phyloP scores from a whole-genome alignment of 1,284 basidiomycete species.

The Malassezia sp. region DNA sequence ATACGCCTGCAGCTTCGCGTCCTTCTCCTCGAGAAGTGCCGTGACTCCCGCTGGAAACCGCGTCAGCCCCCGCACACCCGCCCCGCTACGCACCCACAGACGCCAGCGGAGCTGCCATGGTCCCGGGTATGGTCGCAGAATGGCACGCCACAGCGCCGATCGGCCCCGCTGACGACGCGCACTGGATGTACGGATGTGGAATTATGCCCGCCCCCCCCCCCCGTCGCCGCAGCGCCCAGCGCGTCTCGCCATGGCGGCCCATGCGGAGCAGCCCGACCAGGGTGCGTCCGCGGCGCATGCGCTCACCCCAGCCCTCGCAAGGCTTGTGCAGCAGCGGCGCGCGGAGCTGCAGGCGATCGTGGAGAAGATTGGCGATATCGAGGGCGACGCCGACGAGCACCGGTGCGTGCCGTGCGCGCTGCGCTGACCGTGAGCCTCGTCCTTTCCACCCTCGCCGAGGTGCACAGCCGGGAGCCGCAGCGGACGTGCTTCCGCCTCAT shows the following conservation, averaged over 20 bases:
- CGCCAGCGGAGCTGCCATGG: constrained; percentile 12
- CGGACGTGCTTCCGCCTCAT: constrained; percentile 94
- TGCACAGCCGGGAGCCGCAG: constrained; percentile 58
- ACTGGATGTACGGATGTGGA: constrained; percentile 1
- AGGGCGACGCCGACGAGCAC: constrained; percentile 44
- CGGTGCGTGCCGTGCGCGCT: constrained; percentile 21
- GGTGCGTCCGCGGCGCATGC: not conserved
- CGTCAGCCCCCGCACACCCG: not conserved
- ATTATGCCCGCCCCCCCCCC: constrained; percentile 1
- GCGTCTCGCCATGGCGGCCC: not conserved
- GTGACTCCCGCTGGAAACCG: constrained; percentile 36
- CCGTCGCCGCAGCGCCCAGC: not conserved
- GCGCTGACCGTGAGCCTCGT: constrained; percentile 59
- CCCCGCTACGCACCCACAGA: constrained; percentile 10
- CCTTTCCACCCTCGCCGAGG: constrained; percentile 63
- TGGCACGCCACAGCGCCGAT: constrained; percentile 9
- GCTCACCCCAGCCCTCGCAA: constrained; percentile 24
- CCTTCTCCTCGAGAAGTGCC: constrained; percentile 42
- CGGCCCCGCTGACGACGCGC: constrained; percentile 5
- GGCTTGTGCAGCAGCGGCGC: constrained; percentile 27
- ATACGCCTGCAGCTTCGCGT: constrained; percentile 42
- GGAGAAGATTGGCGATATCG: constrained; percentile 42
- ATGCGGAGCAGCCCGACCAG: not conserved
- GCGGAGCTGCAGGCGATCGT: constrained; percentile 41
- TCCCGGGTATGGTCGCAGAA: constrained; percentile 7